Conservation (phyloP, 2,329 filamentous ascomycete genomes). For the Neonectria magnoliae region DNA sequence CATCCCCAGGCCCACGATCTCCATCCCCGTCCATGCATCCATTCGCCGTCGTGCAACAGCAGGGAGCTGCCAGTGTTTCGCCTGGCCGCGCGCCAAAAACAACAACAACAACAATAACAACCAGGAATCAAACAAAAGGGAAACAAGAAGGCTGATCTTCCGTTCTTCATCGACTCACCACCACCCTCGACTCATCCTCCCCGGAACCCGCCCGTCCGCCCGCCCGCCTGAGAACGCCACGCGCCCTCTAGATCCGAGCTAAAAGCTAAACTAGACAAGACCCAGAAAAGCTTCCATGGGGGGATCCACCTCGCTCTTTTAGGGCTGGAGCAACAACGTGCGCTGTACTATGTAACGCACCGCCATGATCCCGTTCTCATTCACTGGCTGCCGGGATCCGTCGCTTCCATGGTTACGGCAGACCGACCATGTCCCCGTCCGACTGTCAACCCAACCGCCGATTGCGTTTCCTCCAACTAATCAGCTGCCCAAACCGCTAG, state of each 20-base stretch:
- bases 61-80: constrained; percentile 31
- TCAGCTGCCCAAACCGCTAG: not conserved
- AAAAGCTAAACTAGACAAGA: constrained; percentile 25
- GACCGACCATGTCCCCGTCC: too few relatives aligned
- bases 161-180: too few relatives aligned
- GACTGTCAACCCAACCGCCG: too few relatives aligned
- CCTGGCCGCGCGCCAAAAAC: constrained; percentile 38
- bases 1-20: constrained; percentile 8
- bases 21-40: not conserved
- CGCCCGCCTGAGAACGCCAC: too few relatives aligned
- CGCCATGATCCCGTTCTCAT: not conserved
- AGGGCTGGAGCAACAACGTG: constrained; percentile 10
- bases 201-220: too few relatives aligned
- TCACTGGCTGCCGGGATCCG: not conserved
- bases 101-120: too few relatives aligned
- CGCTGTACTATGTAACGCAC: not conserved
- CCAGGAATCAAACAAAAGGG: not conserved
- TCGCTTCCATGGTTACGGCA: not conserved
- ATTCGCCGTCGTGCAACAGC: constrained; percentile 23
- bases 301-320: not conserved
- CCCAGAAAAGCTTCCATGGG: not conserved
- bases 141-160: not conserved
- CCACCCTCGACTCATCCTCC: too few relatives aligned
- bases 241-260: not conserved
- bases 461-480: not conserved